Conservation (phyloP, 164 flowering plant genomes). For the Tinospora cordifolia region DNA sequence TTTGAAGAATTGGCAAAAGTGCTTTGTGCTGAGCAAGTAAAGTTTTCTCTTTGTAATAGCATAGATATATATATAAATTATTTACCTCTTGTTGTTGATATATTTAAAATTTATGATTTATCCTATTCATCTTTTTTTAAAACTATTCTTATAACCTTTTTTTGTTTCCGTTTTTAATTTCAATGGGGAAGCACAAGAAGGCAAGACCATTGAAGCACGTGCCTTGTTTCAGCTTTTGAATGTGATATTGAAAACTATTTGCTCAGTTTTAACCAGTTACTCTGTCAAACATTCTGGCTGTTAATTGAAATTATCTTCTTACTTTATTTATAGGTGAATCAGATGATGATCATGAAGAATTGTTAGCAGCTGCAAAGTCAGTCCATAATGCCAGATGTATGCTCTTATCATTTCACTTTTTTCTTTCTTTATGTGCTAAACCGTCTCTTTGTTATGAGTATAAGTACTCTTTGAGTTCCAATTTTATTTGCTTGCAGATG, state of each 20-base stretch:
- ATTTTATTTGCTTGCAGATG: constrained; percentile 31
- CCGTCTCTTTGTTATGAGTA: neutral
- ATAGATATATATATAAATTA: neutral
- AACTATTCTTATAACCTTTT: neutral
- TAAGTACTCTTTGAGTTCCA: neutral
- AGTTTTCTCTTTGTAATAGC: neutral
- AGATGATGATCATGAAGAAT: constrained; percentile 18
- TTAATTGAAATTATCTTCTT: neutral
- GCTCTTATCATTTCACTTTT: constrained; percentile 1
- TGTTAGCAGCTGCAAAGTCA: constrained; percentile 18
- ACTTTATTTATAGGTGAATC: constrained; percentile 15
- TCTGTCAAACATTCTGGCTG: neutral
- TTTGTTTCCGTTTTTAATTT: too few relatives aligned
- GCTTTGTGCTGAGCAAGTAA: too few relatives aligned
- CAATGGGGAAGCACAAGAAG: neutral
- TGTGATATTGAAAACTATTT: neutral
- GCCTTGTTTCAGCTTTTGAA: constrained; percentile 1
- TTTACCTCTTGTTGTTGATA: neutral
- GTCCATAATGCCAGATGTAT: constrained; percentile 13
- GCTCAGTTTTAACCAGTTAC: neutral
- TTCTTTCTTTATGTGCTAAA: neutral
- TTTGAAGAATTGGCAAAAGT: too few relatives aligned
- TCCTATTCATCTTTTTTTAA: neutral
- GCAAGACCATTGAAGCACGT: neutral
- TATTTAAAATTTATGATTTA: neutral